Conservation (phyloP, 2,329 filamentous ascomycete genomes). For the Fonsecaea pedrosoi region DNA sequence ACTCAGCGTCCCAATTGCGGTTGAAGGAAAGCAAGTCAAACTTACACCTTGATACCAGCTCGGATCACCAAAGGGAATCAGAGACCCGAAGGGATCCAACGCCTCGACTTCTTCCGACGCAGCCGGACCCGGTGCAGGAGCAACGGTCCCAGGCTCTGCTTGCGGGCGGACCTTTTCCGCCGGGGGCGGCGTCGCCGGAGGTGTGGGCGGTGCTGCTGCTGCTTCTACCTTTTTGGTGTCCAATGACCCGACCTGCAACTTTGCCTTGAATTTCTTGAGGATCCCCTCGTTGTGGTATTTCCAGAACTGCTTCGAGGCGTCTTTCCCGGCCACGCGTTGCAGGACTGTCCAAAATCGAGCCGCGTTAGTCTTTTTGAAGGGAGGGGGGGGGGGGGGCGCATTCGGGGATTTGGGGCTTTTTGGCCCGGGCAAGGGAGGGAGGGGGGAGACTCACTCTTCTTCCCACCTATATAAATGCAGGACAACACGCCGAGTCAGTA, state of each 20-base stretch:
- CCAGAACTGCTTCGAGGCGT: constrained; percentile 73
- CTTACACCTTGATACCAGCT: constrained; percentile 92
- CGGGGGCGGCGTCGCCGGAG: constrained; percentile 53
- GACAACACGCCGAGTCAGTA: constrained; percentile 15
- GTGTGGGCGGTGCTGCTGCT: constrained; percentile 57
- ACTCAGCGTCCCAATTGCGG: constrained; percentile 10
- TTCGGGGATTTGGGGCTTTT: constrained; percentile 14
- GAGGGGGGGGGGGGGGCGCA: too few relatives aligned
- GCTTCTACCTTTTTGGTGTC: constrained; percentile 77
- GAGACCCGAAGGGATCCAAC: constrained; percentile 81
- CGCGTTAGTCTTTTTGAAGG: constrained; percentile 11
- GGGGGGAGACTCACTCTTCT: constrained; percentile 64
- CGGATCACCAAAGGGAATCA: constrained; percentile 91
- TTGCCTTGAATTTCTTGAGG: constrained; percentile 67
- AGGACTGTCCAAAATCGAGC: constrained; percentile 57
- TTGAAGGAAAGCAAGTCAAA: constrained; percentile 33
- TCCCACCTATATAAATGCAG: constrained; percentile 61
- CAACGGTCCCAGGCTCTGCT: constrained; percentile 63
- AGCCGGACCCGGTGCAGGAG: constrained; percentile 51
- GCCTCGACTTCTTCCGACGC: constrained; percentile 67
- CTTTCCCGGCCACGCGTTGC: constrained; percentile 69
- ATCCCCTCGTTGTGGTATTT: constrained; percentile 68
- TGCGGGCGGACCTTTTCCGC: constrained; percentile 62
- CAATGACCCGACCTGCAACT: constrained; percentile 73
- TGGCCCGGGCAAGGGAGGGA: too few relatives aligned